Evolutionary conservation across 345 rosid species (phyloP).

Genomic region (Anastatica hierochuntica): DNA sequence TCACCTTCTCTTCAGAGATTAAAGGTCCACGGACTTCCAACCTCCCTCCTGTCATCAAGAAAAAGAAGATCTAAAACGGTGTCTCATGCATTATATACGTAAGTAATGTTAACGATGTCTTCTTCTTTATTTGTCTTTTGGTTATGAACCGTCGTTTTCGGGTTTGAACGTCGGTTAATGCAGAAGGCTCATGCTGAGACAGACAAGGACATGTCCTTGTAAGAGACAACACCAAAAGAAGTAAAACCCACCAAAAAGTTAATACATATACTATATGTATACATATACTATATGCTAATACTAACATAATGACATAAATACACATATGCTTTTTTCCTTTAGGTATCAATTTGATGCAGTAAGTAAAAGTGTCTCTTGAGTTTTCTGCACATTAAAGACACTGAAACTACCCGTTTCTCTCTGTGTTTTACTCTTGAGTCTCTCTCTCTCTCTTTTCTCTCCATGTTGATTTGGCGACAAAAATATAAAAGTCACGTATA

Average conservation of each 20-base stretch:
- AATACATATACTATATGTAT: not conserved
- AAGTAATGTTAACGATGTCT: not conserved
- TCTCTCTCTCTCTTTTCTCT: not conserved
- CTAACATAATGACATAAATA: not conserved
- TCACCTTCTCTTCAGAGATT: too few species aligned
- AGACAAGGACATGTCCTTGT: constrained; percentile 28
- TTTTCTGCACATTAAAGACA: constrained; percentile 9
- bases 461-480: too few species aligned
- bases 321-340: not conserved
- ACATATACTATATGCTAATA: not conserved
- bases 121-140: constrained; percentile 16
- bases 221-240: constrained; percentile 25
- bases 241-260: constrained; percentile 18
- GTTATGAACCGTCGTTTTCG: constrained; percentile 24
- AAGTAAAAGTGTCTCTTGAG: constrained; percentile 20
- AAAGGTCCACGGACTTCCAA: too few species aligned
- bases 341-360: constrained; percentile 21
- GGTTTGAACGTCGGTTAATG: not conserved
- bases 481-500: too few species aligned
- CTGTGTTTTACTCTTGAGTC: constrained; percentile 16
- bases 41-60: too few species aligned
- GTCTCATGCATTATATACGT: not conserved
- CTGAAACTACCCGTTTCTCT: constrained; percentile 27
- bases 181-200: constrained; percentile 18
- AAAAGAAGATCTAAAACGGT: not conserved